Base-by-base conservation (phyloP, 768 basidiomycete genomes). In the Megacollybia marginata region DNA sequence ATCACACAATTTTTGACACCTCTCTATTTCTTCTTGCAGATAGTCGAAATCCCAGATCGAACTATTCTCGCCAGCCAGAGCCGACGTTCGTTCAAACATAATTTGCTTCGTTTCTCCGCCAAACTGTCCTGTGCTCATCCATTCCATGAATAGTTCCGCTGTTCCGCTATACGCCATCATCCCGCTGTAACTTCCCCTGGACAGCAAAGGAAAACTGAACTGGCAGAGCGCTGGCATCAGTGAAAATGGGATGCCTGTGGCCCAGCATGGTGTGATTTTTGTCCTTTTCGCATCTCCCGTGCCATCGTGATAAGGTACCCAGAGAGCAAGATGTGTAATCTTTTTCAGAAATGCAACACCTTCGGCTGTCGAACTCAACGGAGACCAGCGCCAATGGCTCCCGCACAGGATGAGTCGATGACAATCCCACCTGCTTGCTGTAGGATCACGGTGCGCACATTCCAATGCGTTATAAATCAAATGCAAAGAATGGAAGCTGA, bases 281-380 rank as follows among this genome's bases (percentile, higher is more conserved):
- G 7, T 46, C 38, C 20, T 44, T 13, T 1, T 34, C 18, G 33
- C 52, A 33, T 49, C 47, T 33, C 19, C 32, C 20, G n/a, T 44
- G 50, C 10, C 15, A 33, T 31, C 44, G 11, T 44, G 44, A 31
- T 13, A 44, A 13, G 33, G 44, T 49, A 63, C 54, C 66, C 68
- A 69, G 31, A 71, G 49, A 5, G 64, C 59, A 7, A 74, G 59
- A 49, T 69, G 69, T 1, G 69, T 66, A 18, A 73, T 52, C n/a
- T 61, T 60, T n/a, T 57, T 52, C 4, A 74, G 59, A 54, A 70
- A 71, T 2, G 56, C 52, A 1, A 55, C 35, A 5, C 73, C 71
- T 9, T 61, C 59, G n/a, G 42, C 31, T 9, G 53, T 66, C 15
- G 59, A 59, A 18, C 55, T 62, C 28, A 71, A 48, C 2, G 63